Conservation (phyloP, 805 yeast species). For the Candida taoyuanica region DNA sequence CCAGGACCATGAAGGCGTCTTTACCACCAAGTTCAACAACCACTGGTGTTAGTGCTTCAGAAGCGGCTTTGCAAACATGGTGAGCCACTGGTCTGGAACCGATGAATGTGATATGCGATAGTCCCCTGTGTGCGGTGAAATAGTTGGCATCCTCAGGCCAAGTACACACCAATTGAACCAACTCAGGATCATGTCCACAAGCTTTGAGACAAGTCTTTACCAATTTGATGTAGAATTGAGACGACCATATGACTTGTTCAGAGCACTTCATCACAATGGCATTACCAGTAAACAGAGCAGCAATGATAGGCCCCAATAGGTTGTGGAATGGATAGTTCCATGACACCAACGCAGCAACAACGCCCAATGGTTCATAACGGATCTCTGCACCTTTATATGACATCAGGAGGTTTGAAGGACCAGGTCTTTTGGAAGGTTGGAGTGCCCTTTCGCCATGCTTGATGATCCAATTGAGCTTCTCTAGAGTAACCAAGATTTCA, state of each 20-base stretch:
- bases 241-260: constrained; percentile 95
- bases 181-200: constrained; percentile 72
- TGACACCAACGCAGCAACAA: constrained; percentile 83
- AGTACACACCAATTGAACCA: constrained; percentile 85
- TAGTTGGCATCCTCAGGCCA: constrained; percentile 87
- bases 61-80: constrained; percentile 76
- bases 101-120: constrained; percentile 88
- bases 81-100: constrained; percentile 96
- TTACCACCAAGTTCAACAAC: constrained; percentile 97
- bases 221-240: constrained; percentile 68
- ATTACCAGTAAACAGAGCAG: constrained; percentile 87
- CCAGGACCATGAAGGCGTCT: constrained; percentile 84
- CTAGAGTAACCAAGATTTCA: constrained; percentile 91
- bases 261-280: constrained; percentile 90
- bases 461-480: constrained; percentile 86
- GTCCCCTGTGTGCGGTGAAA: constrained; percentile 76
- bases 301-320: constrained; percentile 85
- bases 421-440: constrained; percentile 64
- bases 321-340: constrained; percentile 99
- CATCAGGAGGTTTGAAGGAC: constrained; percentile 82
- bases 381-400: constrained; percentile 91
- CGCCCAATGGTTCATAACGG: constrained; percentile 85
- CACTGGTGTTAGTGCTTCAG: constrained; percentile 85
- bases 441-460: constrained; percentile 75
- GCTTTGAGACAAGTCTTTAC: constrained; percentile 67